A percentile compares a stretch with the other conserved stretches of the same genome.
phyloP scores from a whole-genome alignment of 1,284 basidiomycete species.

The Nidula niveotomentosa region DNA sequence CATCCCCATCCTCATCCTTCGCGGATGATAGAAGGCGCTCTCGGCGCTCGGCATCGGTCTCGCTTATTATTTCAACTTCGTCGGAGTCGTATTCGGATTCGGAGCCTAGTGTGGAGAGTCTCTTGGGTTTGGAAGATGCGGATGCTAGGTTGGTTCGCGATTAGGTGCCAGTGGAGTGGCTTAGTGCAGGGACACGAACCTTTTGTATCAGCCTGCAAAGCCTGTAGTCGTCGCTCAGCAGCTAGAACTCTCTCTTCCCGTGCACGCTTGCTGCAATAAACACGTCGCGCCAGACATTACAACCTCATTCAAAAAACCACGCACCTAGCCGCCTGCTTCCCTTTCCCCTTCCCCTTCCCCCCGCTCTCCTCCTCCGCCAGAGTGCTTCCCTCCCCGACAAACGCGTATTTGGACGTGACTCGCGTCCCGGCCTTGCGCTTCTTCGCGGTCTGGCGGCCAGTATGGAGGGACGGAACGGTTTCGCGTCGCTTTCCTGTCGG shows the following conservation, averaged over 20 bases:
- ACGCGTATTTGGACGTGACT: slow-evolving; percentile 58
- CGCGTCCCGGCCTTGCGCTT: slow-evolving; percentile 69
- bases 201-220: slow-evolving; percentile 32
- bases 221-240: slow-evolving; percentile 58
- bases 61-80: slow-evolving; percentile 36
- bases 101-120: slow-evolving; percentile 12
- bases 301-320: slow-evolving; percentile 7
- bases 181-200: neutral
- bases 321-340: slow-evolving; percentile 71
- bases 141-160: neutral
- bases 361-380: slow-evolving; percentile 45
- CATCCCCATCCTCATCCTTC: slow-evolving; percentile 31
- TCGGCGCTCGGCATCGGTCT: slow-evolving; percentile 60
- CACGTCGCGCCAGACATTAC: neutral
- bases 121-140: slow-evolving; percentile 11
- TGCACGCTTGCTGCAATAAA: slow-evolving; percentile 59
- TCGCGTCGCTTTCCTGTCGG: slow-evolving; percentile 32
- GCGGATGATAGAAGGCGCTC: slow-evolving; percentile 43
- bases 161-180: neutral
- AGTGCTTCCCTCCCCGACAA: slow-evolving; percentile 53
- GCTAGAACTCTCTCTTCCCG: slow-evolving; percentile 73
- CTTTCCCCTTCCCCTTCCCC: slow-evolving; percentile 34
- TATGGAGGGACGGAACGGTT: slow-evolving; percentile 49
- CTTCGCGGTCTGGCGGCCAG: slow-evolving; percentile 60
- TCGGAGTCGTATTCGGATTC: slow-evolving; percentile 25